A percentile compares a stretch with the other conserved stretches of the same genome.
phyloP scores from a whole-genome alignment of 768 basidiomycete species.

The Boletus sp. region DNA sequence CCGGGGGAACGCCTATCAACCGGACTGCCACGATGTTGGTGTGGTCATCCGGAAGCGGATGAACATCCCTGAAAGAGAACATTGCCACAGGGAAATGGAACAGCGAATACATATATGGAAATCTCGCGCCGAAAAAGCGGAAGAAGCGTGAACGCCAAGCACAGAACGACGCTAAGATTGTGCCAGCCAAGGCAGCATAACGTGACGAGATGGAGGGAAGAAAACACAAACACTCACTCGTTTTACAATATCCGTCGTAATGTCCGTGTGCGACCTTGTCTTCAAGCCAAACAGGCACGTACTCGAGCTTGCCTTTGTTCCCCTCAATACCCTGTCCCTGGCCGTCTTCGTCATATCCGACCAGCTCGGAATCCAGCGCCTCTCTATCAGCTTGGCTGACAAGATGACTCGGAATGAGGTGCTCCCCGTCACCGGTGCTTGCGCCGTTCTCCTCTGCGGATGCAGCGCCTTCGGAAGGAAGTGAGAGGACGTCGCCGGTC shows the following conservation, averaged over 20 bases:
- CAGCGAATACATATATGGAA: slow-evolving; percentile 13
- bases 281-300: slow-evolving; percentile 89
- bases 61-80: background rate
- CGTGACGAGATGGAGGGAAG: background rate
- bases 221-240: slow-evolving; percentile 57
- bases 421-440: slow-evolving; percentile 18
- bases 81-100: slow-evolving; percentile 3
- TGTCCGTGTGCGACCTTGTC: slow-evolving; percentile 89
- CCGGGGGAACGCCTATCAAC: background rate
- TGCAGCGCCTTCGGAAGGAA: slow-evolving; percentile 31
- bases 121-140: slow-evolving; percentile 4
- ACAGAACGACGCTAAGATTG: slow-evolving; percentile 10
- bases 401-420: slow-evolving; percentile 45
- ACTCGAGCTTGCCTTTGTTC: slow-evolving; percentile 56
- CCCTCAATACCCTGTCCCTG: slow-evolving; percentile 47
- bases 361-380: slow-evolving; percentile 64
- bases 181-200: background rate
- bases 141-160: background rate
- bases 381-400: slow-evolving; percentile 63
- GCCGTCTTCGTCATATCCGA: slow-evolving; percentile 44
- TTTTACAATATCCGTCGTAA: slow-evolving; percentile 98
- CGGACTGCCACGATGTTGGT: background rate
- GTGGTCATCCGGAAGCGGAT: slow-evolving; percentile 4
- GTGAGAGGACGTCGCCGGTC: slow-evolving; percentile 81
- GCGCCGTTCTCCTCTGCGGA: slow-evolving; percentile 27